phyloP scores from a whole-genome alignment of 2,329 filamentous ascomycete species.

The Verticillium albo-atrum region DNA sequence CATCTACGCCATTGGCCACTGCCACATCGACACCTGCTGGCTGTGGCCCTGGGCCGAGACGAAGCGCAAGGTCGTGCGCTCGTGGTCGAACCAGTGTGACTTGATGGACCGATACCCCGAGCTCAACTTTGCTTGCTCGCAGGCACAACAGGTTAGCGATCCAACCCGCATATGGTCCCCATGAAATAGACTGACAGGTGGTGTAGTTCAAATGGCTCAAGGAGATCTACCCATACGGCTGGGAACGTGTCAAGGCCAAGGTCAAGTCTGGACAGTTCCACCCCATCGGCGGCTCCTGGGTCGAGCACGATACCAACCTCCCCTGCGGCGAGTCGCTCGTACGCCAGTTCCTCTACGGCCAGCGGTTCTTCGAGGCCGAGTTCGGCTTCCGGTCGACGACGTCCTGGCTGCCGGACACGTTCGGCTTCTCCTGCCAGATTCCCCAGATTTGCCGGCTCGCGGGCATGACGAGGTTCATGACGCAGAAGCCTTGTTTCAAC shows the following conservation, averaged over 20 bases:
- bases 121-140: slow-evolving; percentile 59
- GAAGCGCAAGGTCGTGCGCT: slow-evolving; percentile 64
- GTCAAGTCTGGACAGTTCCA: slow-evolving; percentile 63
- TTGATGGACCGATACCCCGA: slow-evolving; percentile 65
- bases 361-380: slow-evolving; percentile 62
- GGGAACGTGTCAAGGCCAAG: slow-evolving; percentile 62
- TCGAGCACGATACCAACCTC: slow-evolving; percentile 67
- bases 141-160: slow-evolving; percentile 47
- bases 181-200: not conserved
- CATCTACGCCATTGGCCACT: slow-evolving; percentile 61
- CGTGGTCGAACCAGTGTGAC: slow-evolving; percentile 66
- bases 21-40: slow-evolving; percentile 69
- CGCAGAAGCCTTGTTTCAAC: slow-evolving; percentile 69
- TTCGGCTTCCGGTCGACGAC: slow-evolving; percentile 61
- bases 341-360: slow-evolving; percentile 63
- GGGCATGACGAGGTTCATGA: slow-evolving; percentile 65
- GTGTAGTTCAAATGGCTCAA: slow-evolving; percentile 59
- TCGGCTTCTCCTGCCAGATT: slow-evolving; percentile 64
- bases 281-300: slow-evolving; percentile 65
- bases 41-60: slow-evolving; percentile 68
- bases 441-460: slow-evolving; percentile 63
- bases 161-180: slow-evolving; percentile 12
- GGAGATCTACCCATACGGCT: slow-evolving; percentile 58
- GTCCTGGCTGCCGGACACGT: slow-evolving; percentile 68
- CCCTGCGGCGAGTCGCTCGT: slow-evolving; percentile 64